phyloP scores from a whole-genome alignment of 768 basidiomycete genomes.

The Dentipellis fragilis region DNA sequence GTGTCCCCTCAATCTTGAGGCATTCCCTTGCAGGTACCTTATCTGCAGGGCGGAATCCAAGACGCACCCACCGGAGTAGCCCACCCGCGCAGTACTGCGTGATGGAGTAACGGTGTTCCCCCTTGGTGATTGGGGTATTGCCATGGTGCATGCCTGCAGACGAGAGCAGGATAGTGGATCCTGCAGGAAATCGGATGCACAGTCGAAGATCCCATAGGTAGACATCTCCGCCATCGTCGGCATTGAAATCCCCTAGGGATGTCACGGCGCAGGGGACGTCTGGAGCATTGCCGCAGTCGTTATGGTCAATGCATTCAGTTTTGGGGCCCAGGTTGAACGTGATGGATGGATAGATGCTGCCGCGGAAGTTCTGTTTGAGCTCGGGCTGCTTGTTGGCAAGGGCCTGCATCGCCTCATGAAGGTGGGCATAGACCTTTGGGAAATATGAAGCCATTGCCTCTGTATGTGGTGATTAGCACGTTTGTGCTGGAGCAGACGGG shows the following conservation, averaged over 20 bases:
- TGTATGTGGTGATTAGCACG: too few relatives aligned
- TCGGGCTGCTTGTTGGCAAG: not conserved
- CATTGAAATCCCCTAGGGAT: constrained; percentile 9
- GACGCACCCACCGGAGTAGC: constrained; percentile 2
- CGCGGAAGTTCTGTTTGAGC: constrained; percentile 2
- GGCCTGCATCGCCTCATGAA: too few relatives aligned
- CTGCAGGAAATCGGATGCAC: constrained; percentile 13
- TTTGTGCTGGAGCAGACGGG: too few relatives aligned
- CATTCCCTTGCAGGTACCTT: too few relatives aligned
- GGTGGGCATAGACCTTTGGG: too few relatives aligned
- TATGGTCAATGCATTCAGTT: constrained; percentile 5
- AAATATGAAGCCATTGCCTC: too few relatives aligned
- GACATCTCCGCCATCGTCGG: constrained; percentile 9
- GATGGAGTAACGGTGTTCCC: constrained; percentile 2
- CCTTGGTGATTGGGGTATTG: constrained; percentile 9
- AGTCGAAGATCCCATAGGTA: constrained; percentile 12
- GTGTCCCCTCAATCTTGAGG: too few relatives aligned
- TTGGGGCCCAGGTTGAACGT: constrained; percentile 13
- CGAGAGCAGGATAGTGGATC: constrained; percentile 9
- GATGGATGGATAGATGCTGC: constrained; percentile 7
- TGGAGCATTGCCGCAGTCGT: constrained; percentile 5
- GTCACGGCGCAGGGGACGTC: constrained; percentile 11
- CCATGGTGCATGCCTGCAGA: constrained; percentile 13
- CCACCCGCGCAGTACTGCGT: constrained; percentile 6
- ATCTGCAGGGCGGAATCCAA: not conserved